Conservation (phyloP, 2,329 filamentous ascomycete genomes). For the Aspergillus phoenicis region DNA sequence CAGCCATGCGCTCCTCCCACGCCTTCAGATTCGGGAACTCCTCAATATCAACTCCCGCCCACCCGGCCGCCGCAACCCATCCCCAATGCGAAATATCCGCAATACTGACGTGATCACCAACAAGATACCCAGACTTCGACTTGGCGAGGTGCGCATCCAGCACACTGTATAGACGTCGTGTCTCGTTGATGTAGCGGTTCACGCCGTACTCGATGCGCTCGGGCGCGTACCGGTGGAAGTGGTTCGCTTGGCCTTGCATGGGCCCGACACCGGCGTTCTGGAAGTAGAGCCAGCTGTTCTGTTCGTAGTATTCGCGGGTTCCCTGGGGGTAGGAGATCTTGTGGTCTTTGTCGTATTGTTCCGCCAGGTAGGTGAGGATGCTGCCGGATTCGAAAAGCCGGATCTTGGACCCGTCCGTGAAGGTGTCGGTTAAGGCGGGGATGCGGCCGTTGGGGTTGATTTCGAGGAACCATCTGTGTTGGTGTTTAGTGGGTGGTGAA, state of each 20-base stretch:
- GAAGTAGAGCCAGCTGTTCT: constrained; percentile 77
- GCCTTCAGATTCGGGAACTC: constrained; percentile 75
- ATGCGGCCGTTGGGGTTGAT: constrained; percentile 95
- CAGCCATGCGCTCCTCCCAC: constrained; percentile 73
- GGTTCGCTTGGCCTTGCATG: constrained; percentile 84
- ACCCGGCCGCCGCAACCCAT: constrained; percentile 66
- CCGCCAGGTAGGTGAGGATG: constrained; percentile 81
- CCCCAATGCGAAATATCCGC: constrained; percentile 82
- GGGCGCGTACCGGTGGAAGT: constrained; percentile 80
- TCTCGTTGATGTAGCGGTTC: constrained; percentile 80
- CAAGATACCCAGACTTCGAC: constrained; percentile 55
- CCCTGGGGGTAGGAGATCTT: constrained; percentile 78
- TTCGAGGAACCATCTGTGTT: constrained; percentile 72
- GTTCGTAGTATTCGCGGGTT: constrained; percentile 74
- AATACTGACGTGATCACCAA: constrained; percentile 50
- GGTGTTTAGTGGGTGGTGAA: not conserved
- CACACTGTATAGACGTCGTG: constrained; percentile 76
- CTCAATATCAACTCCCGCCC: constrained; percentile 68
- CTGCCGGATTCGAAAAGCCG: constrained; percentile 80
- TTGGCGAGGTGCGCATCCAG: constrained; percentile 69
- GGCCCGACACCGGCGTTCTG: constrained; percentile 80
- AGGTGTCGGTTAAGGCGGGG: constrained; percentile 80
- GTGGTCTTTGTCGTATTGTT: constrained; percentile 78
- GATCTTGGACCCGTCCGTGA: constrained; percentile 71
- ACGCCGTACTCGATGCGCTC: constrained; percentile 82